Base-by-base conservation (phyloP, 768 basidiomycete species). In the Mycena epipterygia region DNA sequence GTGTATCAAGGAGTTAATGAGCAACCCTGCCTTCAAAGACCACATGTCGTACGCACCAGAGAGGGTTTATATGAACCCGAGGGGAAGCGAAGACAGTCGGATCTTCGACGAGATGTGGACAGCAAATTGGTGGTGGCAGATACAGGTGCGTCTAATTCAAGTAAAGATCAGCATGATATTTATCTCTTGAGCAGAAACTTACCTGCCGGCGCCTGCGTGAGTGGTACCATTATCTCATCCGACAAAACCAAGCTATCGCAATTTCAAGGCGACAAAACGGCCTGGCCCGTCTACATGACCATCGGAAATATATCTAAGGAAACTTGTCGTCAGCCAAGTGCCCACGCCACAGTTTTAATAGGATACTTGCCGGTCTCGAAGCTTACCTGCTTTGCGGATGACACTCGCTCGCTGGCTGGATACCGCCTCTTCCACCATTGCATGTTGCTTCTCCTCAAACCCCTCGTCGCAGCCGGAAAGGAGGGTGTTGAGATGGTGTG, bases 301-400 rank as follows among this genome's bases (percentile, higher is more conserved):
- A n/a, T n/a, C n/a, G n/a, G n/a, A n/a, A n/a, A n/a, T n/a, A n/a
- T n/a, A 73, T 17, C 37, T 60, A 7, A 82, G 79, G 63, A 65
- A 5, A 64, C 75, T 11, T 76, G 74, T 0, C 65, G 79, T 2
- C 48, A 79, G 59, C 76, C 78, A 0, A 75, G 75, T 0, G 37
- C 62, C 21, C 76, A 74, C 14, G 81, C 79, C 1, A 73, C 66
- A 5, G 62, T 81, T 5, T 74, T 83, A 0, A 32, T 84, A 0
- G 83, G 75, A 12, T 82, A 83, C 55, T 66, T 84, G 2, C 81
- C 83, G 7, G 76, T 80, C 3, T 66, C 76, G 13, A 80, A 81
- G 59, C 72, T 84, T 2, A 73, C 77, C 4, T 78, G 75, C 58
- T 75, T 74, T 39, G 68, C 70, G 7, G 46, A 76, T 5, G 41